A percentile compares a stretch with the other conserved stretches of the same genome.
Evolutionary conservation across 164 flowering plant species (phyloP).

Genomic region (Saururus chinensis): DNA sequence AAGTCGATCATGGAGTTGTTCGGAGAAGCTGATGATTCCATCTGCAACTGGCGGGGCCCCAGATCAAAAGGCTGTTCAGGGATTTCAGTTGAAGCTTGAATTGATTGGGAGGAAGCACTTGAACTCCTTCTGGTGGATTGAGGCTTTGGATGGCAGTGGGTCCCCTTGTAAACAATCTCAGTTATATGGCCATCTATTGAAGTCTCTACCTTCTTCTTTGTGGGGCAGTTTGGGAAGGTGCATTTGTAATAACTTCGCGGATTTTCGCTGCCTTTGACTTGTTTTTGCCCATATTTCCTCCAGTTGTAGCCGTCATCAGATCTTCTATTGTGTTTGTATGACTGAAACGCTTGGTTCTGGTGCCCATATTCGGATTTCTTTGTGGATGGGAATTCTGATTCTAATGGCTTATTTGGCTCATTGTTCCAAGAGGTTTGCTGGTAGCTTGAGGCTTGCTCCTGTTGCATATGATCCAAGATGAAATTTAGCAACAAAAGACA

Average conservation of each 20-base stretch:
- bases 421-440: neutral
- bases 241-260: conserved; percentile 86
- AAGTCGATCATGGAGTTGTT: conserved; percentile 63
- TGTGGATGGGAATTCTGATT: neutral
- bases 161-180: conserved; percentile 80
- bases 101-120: conserved; percentile 21
- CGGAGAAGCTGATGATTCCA: conserved; percentile 38
- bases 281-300: conserved; percentile 89
- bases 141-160: conserved; percentile 80
- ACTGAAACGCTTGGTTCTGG: conserved; percentile 5
- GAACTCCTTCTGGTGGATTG: conserved; percentile 45
- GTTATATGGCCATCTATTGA: conserved; percentile 72
- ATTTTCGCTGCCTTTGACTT: conserved; percentile 75
- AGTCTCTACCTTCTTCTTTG: conserved; percentile 77
- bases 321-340: conserved; percentile 38
- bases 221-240: conserved; percentile 59
- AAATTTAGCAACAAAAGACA: neutral
- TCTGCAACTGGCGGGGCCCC: conserved; percentile 7
- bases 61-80: conserved; percentile 18
- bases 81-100: conserved; percentile 17
- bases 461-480: neutral
- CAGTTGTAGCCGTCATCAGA: conserved; percentile 83
- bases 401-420: neutral
- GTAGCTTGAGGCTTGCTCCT: neutral
- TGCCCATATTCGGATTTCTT: neutral